Evolutionary conservation across 2,329 filamentous ascomycete genomes (phyloP), one percentile per base, ranked within the genome.

Genomic region (Didymella lethalis): DNA sequence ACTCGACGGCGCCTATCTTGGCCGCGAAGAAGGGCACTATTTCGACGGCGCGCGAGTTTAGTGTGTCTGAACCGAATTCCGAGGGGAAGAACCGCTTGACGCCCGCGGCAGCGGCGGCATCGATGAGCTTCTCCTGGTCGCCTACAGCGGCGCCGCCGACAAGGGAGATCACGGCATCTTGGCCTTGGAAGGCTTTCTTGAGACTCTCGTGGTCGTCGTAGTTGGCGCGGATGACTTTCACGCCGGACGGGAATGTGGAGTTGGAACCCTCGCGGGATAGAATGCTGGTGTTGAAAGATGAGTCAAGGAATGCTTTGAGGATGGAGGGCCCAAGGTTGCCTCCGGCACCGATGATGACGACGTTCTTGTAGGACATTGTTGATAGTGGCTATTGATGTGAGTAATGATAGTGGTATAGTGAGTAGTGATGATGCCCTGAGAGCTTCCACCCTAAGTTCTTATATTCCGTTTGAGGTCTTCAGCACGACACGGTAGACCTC

Each of bases 81-180:
- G 84, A 85, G 1, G 87, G 86, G 1, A 88, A 81, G 68, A 87
- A 88, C 7, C 86, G 81, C 64, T 83, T 83, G 6, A 90, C 86
- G 1, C 86, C 85, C 1, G 86, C 85, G 4, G 81, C 81, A 28
- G 86, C 77, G 31, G 86, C 83, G 0, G 86, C 88, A 31, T 88
- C 83, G 44, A 89, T 80, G 45, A 89, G 76, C 14, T 76, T 75
- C 47, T 77, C 78, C 66, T 87, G 85, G 1, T 82, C 71, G 2
- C 69, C 72, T 11, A 81, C 70, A 23, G 76, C 76, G 2, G 65
- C 63, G 14, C 77, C 78, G 7, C 78, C 80, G 40, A 86, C 74
- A 0, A 81, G 76, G 1, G 79, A 78, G 28, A 89, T 71, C 18
- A 88, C 78, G 0, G 83, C 86, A 61, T 89, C 86, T 57, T 87